These are phyloP conservation scores for Backusella westeae DNA, from an alignment of 192 early-diverging fungal species.

Conservation along the genomic window DNA sequence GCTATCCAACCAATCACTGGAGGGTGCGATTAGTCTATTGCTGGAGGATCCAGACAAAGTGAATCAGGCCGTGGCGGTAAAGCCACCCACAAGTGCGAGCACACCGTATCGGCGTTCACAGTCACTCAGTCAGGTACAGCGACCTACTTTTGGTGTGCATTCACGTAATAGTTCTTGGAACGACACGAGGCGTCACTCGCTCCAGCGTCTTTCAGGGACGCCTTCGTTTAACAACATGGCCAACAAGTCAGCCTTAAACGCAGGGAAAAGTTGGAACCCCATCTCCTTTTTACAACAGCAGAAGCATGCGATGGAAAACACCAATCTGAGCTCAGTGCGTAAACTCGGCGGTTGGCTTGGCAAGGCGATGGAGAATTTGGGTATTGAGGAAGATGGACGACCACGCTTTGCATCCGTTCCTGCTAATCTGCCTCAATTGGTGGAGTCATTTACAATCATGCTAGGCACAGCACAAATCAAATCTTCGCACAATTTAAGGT, in stretches of 20 bases:
- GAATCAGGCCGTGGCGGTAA: background rate
- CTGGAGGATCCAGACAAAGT: conserved; percentile 58
- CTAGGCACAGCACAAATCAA: conserved; percentile 72
- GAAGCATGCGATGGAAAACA: conserved; percentile 46
- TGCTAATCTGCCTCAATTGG: conserved; percentile 41
- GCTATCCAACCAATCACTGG: conserved; percentile 52
- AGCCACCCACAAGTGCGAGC: background rate
- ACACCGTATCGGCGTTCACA: conserved; percentile 14
- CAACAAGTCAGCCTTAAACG: background rate
- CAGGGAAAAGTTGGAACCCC: conserved; percentile 40
- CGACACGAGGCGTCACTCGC: conserved; percentile 8
- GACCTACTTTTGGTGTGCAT: conserved; percentile 4
- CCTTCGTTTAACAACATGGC: background rate
- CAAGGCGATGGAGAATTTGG: conserved; percentile 66
- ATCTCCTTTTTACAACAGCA: conserved; percentile 55
- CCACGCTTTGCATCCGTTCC: conserved; percentile 13
- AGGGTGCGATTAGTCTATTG: conserved; percentile 56
- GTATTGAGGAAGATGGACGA: conserved; percentile 50
- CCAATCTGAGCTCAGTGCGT: conserved; percentile 43
- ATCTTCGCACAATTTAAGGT: conserved; percentile 66
- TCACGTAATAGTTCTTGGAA: conserved; percentile 17
- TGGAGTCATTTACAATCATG: conserved; percentile 71
- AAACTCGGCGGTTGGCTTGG: conserved; percentile 56
- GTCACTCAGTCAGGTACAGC: conserved; percentile 8
- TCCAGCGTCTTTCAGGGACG: background rate